Evolutionary conservation across 1,284 basidiomycete species (phyloP).

Genomic region (Caloboletus firmus): DNA sequence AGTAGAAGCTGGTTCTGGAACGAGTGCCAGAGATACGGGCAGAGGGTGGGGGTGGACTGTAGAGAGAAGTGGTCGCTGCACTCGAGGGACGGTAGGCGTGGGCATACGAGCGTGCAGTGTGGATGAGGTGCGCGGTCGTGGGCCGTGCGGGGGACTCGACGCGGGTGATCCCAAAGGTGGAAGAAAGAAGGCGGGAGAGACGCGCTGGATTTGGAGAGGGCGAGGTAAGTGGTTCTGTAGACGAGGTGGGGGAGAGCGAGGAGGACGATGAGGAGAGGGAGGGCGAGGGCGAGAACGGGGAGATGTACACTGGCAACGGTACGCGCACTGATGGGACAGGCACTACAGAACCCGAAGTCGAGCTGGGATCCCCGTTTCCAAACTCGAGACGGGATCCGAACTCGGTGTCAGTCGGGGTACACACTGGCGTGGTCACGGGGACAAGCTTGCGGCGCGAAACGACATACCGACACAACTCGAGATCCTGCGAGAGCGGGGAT

Average conservation of each 20-base stretch:
- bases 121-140: slow-evolving; percentile 22
- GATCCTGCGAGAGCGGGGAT: slow-evolving; percentile 11
- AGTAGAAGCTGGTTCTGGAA: slow-evolving; percentile 19
- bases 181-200: slow-evolving; percentile 26
- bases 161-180: slow-evolving; percentile 19
- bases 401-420: slow-evolving; percentile 24
- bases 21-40: slow-evolving; percentile 12
- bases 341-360: neutral
- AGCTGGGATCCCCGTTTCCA: neutral
- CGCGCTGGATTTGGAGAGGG: slow-evolving; percentile 4
- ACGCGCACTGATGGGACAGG: slow-evolving; percentile 17
- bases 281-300: slow-evolving; percentile 23
- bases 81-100: slow-evolving; percentile 18
- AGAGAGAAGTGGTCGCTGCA: slow-evolving; percentile 18
- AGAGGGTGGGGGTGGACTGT: slow-evolving; percentile 5
- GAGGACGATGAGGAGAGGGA: slow-evolving; percentile 16
- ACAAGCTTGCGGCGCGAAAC: slow-evolving; percentile 20
- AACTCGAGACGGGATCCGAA: slow-evolving; percentile 18
- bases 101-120: slow-evolving; percentile 19
- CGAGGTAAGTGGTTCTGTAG: slow-evolving; percentile 15
- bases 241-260: slow-evolving; percentile 19
- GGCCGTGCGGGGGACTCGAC: slow-evolving; percentile 4
- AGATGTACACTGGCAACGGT: slow-evolving; percentile 25
- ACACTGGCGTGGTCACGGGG: slow-evolving; percentile 18
- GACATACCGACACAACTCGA: slow-evolving; percentile 14